Evolutionary conservation across 139 green algal genomes (phyloP), one percentile per base, ranked within the genome.

Genomic region (Chlorella sp.): DNA sequence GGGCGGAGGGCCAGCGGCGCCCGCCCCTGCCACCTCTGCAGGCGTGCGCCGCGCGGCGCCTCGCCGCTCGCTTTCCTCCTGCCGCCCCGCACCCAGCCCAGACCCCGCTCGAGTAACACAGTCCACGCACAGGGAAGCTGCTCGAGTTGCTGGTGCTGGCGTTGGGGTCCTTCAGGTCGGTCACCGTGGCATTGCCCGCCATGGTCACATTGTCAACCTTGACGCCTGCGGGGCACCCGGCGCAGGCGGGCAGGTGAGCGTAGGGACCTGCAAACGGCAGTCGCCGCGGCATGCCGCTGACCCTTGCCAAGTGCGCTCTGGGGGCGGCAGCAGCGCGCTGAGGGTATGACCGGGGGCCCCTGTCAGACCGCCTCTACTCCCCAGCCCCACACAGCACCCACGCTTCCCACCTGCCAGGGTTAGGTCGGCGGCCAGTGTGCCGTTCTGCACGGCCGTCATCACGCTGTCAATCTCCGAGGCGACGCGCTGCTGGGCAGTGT

Each of bases 361-460:
- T 41, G 3, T 12, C 61, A 48, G 33, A 6, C 8, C 1, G 1
- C 29, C 2, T 17, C 15, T 15, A 31, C 27, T 2, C 12, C 61
- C 38, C 62, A 4, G 25, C 65, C 29, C 29, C 65, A 9, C 50
- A 56, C 25, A 40, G 17, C 17, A 27, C 35, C 40, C 51, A 25
- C 15, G 31, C 19, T 5, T 7, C 70, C 0, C 60, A 71, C 72
- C 72, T 15, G 72, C 72, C 11, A 64, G 42, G 7, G 60, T 78
- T 27, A 78, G 42, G 72, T 78, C 72, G 11, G 27, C 7, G 71
- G 93, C 87, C 73, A 98, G 73, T 48, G 35, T 46, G 15, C 89
- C 84, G 92, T 92, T 97, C 48, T 92, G 73, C 9, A 98, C 36
- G 14, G 91, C 91, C 5, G 63, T 66, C 76, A 98, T 97, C 76